Base-by-base conservation (phyloP, 768 basidiomycete genomes). In the Tylopilus subfusipes region DNA sequence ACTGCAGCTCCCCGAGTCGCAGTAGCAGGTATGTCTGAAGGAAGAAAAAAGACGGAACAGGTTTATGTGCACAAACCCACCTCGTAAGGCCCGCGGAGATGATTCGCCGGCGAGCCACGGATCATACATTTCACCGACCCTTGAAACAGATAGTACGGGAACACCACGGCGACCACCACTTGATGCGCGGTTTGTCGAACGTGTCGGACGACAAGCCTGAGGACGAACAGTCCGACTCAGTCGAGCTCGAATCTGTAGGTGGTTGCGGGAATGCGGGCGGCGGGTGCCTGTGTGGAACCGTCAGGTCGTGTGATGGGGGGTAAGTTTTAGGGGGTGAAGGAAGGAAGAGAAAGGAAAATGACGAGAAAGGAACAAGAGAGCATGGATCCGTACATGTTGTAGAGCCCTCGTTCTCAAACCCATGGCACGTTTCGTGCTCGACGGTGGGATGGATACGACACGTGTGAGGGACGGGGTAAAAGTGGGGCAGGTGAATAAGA, bases 141-240 rank as follows among this genome's bases (percentile, higher is more conserved):
- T 52, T 68, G 58, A 68, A 58, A 51, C 65, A 71, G 0, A 56
- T 34, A n/a, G n/a, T n/a, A 14, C 56, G 59, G 16, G 58, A 55
- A 29, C 59, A 59, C 18, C 45, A 49, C 31, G 45, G 44, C 16
- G 42, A 55, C 59, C 65, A 66, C 63, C 65, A 68, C 21, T 59
- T 66, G 30, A 36, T 12, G 5, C 53, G 57, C 1, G 48, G 53
- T 5, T 66, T 61, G 33, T 68, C 65, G 39, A 63, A 63, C 29
- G 61, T 60, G 29, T 65, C 62, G 14, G 63, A 60, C 24, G 65
- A 69, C 19, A 30, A 31, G n/a, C n/a, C n/a, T n/a, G n/a, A n/a
- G 12, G 67, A 69, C 2, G 63, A 69, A 4, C 51, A n/a, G 19
- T 62, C 59, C 30, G 67, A 65, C 48, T 67, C n/a, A n/a, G n/a